Conservation (phyloP, 495 filamentous ascomycete species). For the Talaromyces nanjingensis region DNA sequence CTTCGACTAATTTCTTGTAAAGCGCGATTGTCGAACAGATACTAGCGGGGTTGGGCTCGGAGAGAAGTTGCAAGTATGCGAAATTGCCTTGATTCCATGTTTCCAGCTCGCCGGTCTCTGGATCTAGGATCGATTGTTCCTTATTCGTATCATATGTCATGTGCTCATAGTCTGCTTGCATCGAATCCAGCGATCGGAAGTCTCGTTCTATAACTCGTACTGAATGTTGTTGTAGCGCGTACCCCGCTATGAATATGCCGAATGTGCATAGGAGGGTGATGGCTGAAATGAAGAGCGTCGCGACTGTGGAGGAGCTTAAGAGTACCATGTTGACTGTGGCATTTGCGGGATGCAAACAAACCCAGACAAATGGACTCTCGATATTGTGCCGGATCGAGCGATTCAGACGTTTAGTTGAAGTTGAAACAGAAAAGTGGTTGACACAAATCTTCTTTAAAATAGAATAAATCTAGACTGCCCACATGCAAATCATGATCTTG, state of each 20-base stretch:
- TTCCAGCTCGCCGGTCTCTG: not conserved
- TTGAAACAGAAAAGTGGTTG: not conserved
- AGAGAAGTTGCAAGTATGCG: conserved; percentile 39
- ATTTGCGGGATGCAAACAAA: conserved; percentile 4
- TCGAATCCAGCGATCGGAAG: conserved; percentile 36
- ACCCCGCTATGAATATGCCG: conserved; percentile 63
- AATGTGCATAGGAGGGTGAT: conserved; percentile 54
- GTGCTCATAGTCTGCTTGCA: not conserved
- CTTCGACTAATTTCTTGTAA: conserved; percentile 34
- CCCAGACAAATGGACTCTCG: not conserved
- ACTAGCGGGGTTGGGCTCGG: conserved; percentile 36
- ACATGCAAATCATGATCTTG: not conserved
- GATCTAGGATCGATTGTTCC: conserved; percentile 11
- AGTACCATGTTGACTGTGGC: conserved; percentile 31
- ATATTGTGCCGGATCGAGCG: not conserved
- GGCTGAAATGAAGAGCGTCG: conserved; percentile 36
- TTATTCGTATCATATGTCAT: conserved; percentile 8
- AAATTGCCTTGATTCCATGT: conserved; percentile 23
- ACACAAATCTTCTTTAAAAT: not conserved
- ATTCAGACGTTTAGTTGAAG: not conserved
- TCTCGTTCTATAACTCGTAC: conserved; percentile 55
- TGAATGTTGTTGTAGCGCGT: conserved; percentile 63
- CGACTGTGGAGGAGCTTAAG: conserved; percentile 37
- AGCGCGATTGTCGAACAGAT: conserved; percentile 41
- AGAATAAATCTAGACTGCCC: not conserved